phyloP scores from a whole-genome alignment of 306 rosid genomes.

The Pyrus bretschneideri region DNA sequence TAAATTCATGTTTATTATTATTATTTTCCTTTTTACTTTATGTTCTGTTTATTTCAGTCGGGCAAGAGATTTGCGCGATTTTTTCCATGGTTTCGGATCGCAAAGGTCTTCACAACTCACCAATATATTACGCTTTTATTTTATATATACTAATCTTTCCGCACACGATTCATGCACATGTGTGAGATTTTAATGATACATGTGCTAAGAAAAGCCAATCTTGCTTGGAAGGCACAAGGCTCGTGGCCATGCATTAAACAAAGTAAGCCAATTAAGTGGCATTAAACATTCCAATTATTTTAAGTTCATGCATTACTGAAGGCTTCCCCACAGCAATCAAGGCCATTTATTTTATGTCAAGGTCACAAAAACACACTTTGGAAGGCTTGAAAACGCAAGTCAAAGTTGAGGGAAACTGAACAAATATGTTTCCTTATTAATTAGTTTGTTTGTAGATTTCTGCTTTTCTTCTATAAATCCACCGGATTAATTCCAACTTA shows the following conservation, averaged over 20 bases:
- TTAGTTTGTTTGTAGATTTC: not conserved
- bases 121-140: not conserved
- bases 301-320: not conserved
- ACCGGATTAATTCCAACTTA: too few species aligned
- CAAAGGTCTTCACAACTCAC: not conserved
- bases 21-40: not conserved
- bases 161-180: too few species aligned
- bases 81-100: conserved; percentile 4
- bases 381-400: not conserved
- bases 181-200: not conserved
- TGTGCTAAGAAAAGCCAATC: not conserved
- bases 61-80: not conserved
- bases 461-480: too few species aligned
- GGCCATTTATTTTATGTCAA: not conserved
- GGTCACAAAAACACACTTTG: not conserved
- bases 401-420: not conserved
- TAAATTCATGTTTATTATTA: not conserved
- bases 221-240: not conserved
- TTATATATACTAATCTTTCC: not conserved
- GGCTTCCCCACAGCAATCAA: not conserved
- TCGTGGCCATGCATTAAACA: not conserved
- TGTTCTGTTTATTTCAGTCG: not conserved
- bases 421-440: not conserved
- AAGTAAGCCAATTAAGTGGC: not conserved
- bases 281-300: not conserved